phyloP scores from a whole-genome alignment of 345 rosid genomes.

The Hibiscus tridactylites region DNA sequence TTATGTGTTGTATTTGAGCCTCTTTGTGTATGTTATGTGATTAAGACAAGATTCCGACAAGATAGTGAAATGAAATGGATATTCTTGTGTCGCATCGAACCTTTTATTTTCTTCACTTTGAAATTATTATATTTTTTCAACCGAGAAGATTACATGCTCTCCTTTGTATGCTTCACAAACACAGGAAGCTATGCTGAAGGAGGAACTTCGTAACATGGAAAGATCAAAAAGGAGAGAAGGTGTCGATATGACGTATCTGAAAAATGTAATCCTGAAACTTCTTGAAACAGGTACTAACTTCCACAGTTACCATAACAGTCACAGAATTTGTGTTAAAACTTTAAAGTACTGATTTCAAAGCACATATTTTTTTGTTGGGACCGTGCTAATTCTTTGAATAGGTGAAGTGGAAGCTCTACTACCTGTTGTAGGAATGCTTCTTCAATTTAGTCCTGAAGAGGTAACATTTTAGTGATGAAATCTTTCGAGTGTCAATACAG shows the following conservation, averaged over 20 bases:
- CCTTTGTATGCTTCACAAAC: neutral
- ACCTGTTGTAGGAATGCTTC: constrained; percentile 92
- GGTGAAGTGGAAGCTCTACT: constrained; percentile 95
- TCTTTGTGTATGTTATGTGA: neutral
- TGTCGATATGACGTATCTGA: constrained; percentile 91
- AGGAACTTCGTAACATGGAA: constrained; percentile 80
- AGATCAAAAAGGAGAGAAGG: constrained; percentile 87
- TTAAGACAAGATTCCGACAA: neutral
- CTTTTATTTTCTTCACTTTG: neutral
- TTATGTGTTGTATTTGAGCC: neutral
- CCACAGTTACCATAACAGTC: neutral
- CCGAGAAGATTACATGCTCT: constrained; percentile 1
- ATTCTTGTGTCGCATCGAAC: neutral
- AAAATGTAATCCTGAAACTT: constrained; percentile 85
- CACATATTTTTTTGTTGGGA: neutral
- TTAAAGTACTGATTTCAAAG: neutral
- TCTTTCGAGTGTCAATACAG: too few relatives aligned
- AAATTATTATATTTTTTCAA: neutral
- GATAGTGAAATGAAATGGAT: neutral
- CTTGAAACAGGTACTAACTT: constrained; percentile 77
- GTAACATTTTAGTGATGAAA: constrained; percentile 23
- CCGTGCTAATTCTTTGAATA: constrained; percentile 18
- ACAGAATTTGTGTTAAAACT: constrained; percentile 3
- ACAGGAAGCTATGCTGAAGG: constrained; percentile 72
- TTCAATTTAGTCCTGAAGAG: constrained; percentile 97